Percentiles rank a stretch among this genome's conserved stretches.
Evolutionary conservation across 2,329 filamentous ascomycete genomes (phyloP).

Genomic region (Fusarium avenaceum): DNA sequence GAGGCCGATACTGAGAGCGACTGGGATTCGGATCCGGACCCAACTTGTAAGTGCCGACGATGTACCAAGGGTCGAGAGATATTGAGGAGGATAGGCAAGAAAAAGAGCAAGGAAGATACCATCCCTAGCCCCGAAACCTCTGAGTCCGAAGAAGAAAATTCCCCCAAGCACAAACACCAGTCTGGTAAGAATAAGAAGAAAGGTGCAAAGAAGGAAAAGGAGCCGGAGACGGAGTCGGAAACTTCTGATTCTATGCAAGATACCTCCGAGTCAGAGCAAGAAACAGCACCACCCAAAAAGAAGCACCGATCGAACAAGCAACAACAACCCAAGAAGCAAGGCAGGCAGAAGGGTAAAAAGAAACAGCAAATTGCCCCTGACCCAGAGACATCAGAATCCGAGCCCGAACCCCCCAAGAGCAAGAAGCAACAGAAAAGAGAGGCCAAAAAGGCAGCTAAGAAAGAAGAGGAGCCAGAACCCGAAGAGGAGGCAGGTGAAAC

Average conservation of each 20-base stretch:
- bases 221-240: conserved; percentile 46
- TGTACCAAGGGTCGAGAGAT: conserved; percentile 45
- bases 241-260: conserved; percentile 45
- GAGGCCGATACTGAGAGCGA: conserved; percentile 45
- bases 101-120: conserved; percentile 23
- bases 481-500: conserved; percentile 32
- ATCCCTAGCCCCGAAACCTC: conserved; percentile 28
- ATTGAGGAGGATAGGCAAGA: conserved; percentile 44
- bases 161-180: conserved; percentile 32
- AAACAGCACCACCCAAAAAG: conserved; percentile 31
- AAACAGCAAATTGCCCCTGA: conserved; percentile 11
- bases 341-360: conserved; percentile 33
- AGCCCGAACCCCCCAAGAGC: conserved; percentile 29
- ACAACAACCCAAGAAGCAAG: conserved; percentile 37
- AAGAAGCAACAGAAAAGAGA: conserved; percentile 36
- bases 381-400: conserved; percentile 35
- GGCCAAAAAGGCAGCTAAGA: conserved; percentile 26
- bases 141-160: conserved; percentile 43
- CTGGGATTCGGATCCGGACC: conserved; percentile 54
- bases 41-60: conserved; percentile 48
- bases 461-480: conserved; percentile 24
- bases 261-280: conserved; percentile 36
- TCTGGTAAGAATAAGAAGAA: conserved; percentile 44
- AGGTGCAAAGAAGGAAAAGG: conserved; percentile 38
- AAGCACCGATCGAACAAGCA: conserved; percentile 32